Evolutionary conservation across 768 basidiomycete species (phyloP).

Genomic region (Heimioporus sp.): DNA sequence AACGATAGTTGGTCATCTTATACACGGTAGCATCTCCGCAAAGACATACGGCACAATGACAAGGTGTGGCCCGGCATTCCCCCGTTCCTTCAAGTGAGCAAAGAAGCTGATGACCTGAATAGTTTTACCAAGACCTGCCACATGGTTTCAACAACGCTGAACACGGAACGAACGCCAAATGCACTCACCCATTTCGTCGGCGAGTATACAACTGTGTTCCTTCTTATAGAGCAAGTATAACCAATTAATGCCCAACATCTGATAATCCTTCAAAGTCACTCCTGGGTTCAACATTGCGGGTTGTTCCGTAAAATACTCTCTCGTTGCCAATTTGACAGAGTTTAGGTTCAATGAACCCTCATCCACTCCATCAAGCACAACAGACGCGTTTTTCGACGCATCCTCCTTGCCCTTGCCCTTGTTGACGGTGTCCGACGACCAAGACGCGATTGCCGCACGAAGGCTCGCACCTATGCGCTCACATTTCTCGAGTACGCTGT

Average conservation of each 20-base stretch:
- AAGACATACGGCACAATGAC: conserved; percentile 88
- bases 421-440: conserved; percentile 46
- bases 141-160: neutral
- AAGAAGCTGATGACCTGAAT: conserved; percentile 98
- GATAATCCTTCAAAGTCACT: conserved; percentile 91
- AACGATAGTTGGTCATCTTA: conserved; percentile 6
- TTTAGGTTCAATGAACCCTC: conserved; percentile 65
- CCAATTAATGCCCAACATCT: conserved; percentile 98
- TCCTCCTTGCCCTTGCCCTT: conserved; percentile 42
- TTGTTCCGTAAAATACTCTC: conserved; percentile 72
- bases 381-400: conserved; percentile 14
- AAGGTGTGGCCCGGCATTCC: conserved; percentile 82
- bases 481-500: conserved; percentile 84
- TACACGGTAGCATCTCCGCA: neutral
- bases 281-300: conserved; percentile 64
- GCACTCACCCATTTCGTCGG: conserved; percentile 95
- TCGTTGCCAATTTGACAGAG: conserved; percentile 42
- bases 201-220: conserved; percentile 89
- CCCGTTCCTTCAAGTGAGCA: conserved; percentile 79
- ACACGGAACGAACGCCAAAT: neutral
- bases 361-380: conserved; percentile 38
- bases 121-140: conserved; percentile 91
- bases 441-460: conserved; percentile 71
- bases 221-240: conserved; percentile 80
- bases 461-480: conserved; percentile 81